Conservation (phyloP, 2,329 filamentous ascomycete species). For the Venturia aucupariae region DNA sequence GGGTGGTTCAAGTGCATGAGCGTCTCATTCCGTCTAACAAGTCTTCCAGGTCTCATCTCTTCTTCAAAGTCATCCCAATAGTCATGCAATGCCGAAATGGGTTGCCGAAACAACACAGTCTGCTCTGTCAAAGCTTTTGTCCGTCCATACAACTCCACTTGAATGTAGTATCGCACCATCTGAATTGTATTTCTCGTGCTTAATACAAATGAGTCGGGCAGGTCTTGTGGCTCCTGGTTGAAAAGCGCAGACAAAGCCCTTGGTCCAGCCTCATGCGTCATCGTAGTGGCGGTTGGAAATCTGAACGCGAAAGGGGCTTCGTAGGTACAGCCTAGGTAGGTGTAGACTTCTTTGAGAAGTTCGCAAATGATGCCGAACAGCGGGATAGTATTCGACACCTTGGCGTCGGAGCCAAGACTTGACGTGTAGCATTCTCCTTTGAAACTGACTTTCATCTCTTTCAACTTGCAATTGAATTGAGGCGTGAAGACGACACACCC, state of each 20-base stretch:
- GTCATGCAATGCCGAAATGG: background rate
- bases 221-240: constrained; percentile 4
- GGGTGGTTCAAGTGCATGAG: background rate
- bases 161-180: constrained; percentile 9
- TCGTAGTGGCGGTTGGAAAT: background rate
- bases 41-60: background rate
- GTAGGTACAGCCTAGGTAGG: constrained; percentile 2
- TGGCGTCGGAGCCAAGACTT: constrained; percentile 2
- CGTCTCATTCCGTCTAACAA: background rate
- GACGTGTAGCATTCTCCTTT: constrained; percentile 11
- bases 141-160: constrained; percentile 12
- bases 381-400: constrained; percentile 4
- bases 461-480: constrained; percentile 3
- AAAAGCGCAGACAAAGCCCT: background rate
- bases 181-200: constrained; percentile 5
- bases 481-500: constrained; percentile 10
- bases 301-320: constrained; percentile 10
- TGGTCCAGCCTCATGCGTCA: constrained; percentile 5
- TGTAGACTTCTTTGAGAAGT: constrained; percentile 1
- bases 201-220: constrained; percentile 10
- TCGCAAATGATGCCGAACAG: constrained; percentile 1
- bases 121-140: constrained; percentile 4
- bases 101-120: constrained; percentile 6
- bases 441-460: constrained; percentile 3
- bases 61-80: background rate